A percentile compares a stretch with the other conserved stretches of the same genome.
Conservation (phyloP, 331 rosid species). For the Quercus lobata region DNA sequence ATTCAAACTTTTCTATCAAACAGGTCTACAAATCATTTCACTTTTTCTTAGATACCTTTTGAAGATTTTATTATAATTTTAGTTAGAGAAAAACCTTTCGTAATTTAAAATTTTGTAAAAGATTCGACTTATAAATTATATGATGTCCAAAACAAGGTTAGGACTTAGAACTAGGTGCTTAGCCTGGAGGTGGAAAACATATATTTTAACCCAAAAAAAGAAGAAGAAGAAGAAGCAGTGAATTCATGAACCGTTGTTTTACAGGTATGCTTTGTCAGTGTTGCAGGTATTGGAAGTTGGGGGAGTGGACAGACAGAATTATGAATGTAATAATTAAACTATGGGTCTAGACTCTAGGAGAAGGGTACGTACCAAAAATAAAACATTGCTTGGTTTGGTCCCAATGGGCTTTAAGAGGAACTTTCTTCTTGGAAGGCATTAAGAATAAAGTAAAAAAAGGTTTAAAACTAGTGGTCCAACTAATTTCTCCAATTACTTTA, state of each 20-base stretch:
- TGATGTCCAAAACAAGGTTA: too few species aligned
- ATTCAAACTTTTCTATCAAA: accelerated
- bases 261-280: background rate
- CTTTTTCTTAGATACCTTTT: too few species aligned
- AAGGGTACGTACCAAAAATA: background rate
- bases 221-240: too few species aligned
- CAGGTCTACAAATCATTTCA: accelerated
- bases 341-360: background rate
- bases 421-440: constrained; percentile 8
- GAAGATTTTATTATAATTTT: too few species aligned
- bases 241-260: background rate
- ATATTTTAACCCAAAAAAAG: background rate
- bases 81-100: too few species aligned
- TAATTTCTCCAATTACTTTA: background rate
- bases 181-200: background rate
- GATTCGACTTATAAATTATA: too few species aligned
- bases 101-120: too few species aligned
- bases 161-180: background rate
- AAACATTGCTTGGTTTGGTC: constrained; percentile 4
- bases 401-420: background rate
- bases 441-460: constrained; percentile 4
- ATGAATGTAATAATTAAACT: background rate
- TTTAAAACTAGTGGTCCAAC: constrained; percentile 6
- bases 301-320: background rate
- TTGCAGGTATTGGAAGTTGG: background rate